These are phyloP conservation scores for Quercus engelmannii DNA, from an alignment of 306 rosid genomes.

Conservation along the genomic window DNA sequence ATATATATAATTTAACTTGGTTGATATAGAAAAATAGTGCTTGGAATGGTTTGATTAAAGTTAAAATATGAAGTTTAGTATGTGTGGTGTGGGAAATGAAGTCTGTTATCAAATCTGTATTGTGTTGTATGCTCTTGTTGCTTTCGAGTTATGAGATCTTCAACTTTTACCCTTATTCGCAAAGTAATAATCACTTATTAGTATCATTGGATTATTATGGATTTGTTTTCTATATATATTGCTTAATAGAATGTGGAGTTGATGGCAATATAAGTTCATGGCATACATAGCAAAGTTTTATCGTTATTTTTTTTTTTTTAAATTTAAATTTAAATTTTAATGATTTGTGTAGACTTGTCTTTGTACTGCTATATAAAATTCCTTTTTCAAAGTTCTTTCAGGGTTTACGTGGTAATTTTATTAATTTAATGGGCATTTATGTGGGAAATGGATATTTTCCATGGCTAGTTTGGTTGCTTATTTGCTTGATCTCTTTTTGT, in stretches of 20 bases:
- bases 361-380: neutral
- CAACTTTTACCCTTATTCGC: neutral
- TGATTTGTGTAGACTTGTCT: neutral
- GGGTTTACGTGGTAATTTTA: neutral
- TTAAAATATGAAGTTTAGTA: too few relatives aligned
- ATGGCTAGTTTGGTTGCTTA: neutral
- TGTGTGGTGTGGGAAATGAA: neutral
- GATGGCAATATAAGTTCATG: neutral
- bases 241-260: neutral
- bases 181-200: neutral
- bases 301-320: neutral
- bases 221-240: neutral
- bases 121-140: neutral
- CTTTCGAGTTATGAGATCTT: slow-evolving; percentile 21
- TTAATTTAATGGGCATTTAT: neutral
- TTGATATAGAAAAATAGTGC: neutral
- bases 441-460: neutral
- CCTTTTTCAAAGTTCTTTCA: neutral
- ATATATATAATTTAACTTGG: too few relatives aligned
- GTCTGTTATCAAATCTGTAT: neutral
- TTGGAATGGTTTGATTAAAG: neutral
- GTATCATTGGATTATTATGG: neutral
- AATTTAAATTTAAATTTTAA: neutral
- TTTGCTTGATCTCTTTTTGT: neutral
- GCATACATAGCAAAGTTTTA: neutral